Evolutionary conservation across 306 rosid genomes (phyloP).

Genomic region (Quercus ilex): DNA sequence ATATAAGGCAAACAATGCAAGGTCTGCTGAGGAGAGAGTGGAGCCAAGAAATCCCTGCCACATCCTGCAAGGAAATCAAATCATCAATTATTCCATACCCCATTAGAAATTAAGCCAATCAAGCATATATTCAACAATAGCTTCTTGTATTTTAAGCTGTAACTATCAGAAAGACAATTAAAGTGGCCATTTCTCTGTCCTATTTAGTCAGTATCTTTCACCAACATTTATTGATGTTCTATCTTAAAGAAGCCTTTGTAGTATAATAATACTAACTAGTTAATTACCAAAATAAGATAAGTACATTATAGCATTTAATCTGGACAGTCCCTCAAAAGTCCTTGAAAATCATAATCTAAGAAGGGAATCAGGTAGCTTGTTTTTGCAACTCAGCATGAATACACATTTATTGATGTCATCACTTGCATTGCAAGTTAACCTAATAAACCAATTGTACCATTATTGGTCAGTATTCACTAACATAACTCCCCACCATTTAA

Average conservation of each 20-base stretch:
- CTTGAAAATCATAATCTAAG: no score
- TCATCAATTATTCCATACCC: constrained; percentile 7
- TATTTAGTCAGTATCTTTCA: not conserved
- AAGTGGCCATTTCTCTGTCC: not conserved
- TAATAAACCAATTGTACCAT: not conserved
- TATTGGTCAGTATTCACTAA: not conserved
- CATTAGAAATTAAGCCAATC: not conserved
- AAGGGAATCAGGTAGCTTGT: not conserved
- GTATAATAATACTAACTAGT: no score
- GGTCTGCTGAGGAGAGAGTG: constrained; percentile 72
- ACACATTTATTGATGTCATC: not conserved
- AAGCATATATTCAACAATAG: not conserved
- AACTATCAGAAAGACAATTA: not conserved
- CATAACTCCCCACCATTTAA: not conserved
- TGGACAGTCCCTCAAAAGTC: no score
- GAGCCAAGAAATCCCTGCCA: constrained; percentile 98
- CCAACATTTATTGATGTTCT: no score
- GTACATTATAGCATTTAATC: no score
- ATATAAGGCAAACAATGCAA: constrained; percentile 71
- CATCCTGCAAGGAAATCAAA: constrained; percentile 64
- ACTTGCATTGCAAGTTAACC: not conserved
- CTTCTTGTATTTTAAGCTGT: not conserved
- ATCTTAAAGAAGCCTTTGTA: no score
- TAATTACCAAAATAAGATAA: no score
- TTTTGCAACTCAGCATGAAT: not conserved